Evolutionary conservation across 495 filamentous ascomycete genomes (phyloP).

Genomic region (Lasiosphaeria hispida): DNA sequence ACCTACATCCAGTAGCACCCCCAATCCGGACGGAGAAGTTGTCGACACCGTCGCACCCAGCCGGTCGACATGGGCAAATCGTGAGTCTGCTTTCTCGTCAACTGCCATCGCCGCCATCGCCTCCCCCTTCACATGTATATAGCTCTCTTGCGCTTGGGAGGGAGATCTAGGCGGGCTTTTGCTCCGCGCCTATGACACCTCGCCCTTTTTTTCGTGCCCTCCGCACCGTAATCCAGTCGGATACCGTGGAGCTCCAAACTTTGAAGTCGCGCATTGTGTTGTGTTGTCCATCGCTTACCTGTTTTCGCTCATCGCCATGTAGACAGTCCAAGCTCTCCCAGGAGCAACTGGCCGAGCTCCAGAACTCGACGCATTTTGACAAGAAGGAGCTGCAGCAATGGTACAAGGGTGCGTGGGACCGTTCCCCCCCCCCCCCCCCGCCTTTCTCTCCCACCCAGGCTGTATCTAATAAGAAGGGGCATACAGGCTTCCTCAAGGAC

Average conservation of each 20-base stretch:
- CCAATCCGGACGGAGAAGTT: background rate
- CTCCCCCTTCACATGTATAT: background rate
- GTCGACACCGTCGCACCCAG: background rate
- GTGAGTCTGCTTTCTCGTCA: conserved; percentile 34
- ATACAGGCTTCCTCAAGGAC: conserved; percentile 90
- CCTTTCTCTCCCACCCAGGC: background rate
- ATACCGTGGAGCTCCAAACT: no score
- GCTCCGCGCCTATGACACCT: no score
- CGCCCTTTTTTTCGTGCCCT: no score
- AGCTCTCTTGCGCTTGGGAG: no score
- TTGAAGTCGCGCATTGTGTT: no score
- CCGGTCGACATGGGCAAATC: conserved; percentile 44
- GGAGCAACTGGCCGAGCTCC: conserved; percentile 89
- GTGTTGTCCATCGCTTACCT: no score
- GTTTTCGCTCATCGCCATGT: conserved; percentile 1
- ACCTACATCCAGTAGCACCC: background rate
- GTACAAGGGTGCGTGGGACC: conserved; percentile 93
- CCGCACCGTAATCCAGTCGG: no score
- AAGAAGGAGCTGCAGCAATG: conserved; percentile 99
- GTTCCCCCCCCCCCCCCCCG: background rate
- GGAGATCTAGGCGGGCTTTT: no score
- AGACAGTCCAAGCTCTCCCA: conserved; percentile 95
- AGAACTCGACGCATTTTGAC: conserved; percentile 96
- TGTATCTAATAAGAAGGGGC: background rate
- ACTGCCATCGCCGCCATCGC: background rate